Evolutionary conservation across 352 stramenopile species (phyloP), one percentile per base, ranked within the genome.

Genomic region (Pythium scleroteichum): DNA sequence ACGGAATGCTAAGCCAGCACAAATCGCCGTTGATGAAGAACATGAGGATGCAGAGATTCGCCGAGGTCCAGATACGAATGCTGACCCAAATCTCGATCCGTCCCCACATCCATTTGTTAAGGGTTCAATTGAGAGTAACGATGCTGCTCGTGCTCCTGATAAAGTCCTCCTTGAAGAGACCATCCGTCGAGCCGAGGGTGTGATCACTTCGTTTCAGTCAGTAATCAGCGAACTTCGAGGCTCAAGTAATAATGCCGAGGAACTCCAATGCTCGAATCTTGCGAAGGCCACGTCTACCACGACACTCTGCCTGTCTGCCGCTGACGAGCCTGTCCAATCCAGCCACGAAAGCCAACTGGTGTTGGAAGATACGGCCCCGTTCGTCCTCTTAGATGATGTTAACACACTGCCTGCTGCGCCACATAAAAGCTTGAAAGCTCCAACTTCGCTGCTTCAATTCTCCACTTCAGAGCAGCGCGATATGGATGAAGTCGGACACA

Each of bases 231-330:
- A 71, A 1, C 24, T 71, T 1, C 59, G 57, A 17, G 7, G 47
- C 2, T 27, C 14, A 12, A n/a, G 55, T 2, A 33, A 40, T 2
- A 23, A 29, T 4, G 29, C 12, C n/a, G 39, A 41, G 0, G 17
- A 19, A 26, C 7, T n/a, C 13, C 2, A 24, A 4, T 5, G 14
- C 17, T 49, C 55, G 1, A 23, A 42, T 20, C 41, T 67, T 33
- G 57, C 52, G 0, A 67, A 67, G 27, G 52, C 61, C 1, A 68
- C 61, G n/a, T 68, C 61, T 3, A 68, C 61, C 38, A 55, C 61
- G 19, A 46, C 61, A 40, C 47, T 68, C 0, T 10, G 10, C 10
- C 10, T 10, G 5, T 10, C 29, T 10, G 5, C 29, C 29, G 29
- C 10, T 35, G 29, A 35, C 29, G 29, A 35, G 10, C 5, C 5